These are phyloP conservation scores for Aeschynomene evenia DNA, from an alignment of 306 rosid species.

Conservation along the genomic window DNA sequence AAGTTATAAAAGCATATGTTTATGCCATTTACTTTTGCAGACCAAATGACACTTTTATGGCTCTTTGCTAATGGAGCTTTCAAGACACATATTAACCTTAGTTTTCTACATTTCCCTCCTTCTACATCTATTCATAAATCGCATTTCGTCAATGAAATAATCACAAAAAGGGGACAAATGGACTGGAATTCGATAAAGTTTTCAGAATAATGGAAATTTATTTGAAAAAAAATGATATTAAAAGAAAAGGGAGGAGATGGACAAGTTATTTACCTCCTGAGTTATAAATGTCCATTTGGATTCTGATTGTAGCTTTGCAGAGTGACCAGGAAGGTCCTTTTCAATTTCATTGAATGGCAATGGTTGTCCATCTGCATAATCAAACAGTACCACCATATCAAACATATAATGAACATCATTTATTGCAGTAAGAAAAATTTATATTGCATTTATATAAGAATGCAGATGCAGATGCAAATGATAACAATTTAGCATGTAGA, in stretches of 20 bases:
- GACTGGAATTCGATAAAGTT: not conserved
- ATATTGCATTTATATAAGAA: not conserved
- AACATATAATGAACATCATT: not conserved
- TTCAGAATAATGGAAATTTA: not conserved
- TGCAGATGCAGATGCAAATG: not conserved
- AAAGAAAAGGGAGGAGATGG: not conserved
- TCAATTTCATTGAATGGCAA: constrained; percentile 56
- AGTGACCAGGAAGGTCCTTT: constrained; percentile 60
- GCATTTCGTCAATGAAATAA: not conserved
- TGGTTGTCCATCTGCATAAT: constrained; percentile 63
- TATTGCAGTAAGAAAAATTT: not conserved
- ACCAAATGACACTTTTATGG: not conserved
- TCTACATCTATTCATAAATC: not conserved
- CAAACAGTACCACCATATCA: constrained; percentile 7
- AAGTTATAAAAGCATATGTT: not conserved
- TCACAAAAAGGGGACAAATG: not conserved
- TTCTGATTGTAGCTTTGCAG: constrained; percentile 53
- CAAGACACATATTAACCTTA: not conserved
- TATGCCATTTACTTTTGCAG: not conserved
- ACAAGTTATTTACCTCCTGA: constrained; percentile 53
- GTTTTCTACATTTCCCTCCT: not conserved
- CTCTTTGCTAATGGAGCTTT: not conserved
- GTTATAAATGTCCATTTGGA: constrained; percentile 91
- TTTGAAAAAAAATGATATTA: not conserved
- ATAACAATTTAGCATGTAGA: not conserved